Evolutionary conservation across 2,329 filamentous ascomycete genomes (phyloP).

Genomic region (Claviceps sp.): DNA sequence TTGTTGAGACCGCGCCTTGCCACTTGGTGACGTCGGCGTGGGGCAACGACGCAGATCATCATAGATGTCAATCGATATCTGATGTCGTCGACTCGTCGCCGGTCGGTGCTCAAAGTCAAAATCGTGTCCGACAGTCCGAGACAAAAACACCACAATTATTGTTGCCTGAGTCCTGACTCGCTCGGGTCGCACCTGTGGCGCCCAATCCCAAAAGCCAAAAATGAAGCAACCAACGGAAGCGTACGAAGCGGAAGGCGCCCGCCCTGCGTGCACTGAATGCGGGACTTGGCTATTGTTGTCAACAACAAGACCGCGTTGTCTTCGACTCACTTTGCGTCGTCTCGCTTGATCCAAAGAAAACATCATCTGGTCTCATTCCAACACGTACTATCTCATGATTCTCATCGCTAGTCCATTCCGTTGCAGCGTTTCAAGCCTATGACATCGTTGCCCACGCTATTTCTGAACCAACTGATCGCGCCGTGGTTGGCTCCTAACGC

Average conservation of each 20-base stretch:
- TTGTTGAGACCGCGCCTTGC: background rate
- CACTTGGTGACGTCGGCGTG: background rate
- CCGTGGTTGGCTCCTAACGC: background rate
- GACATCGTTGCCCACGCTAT: background rate
- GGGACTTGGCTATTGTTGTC: background rate
- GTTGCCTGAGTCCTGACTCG: too few relatives aligned
- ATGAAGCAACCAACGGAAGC: background rate
- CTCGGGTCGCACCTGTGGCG: background rate
- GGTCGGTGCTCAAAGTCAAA: too few relatives aligned
- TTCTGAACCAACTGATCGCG: background rate
- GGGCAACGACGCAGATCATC: background rate
- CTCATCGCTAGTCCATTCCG: background rate
- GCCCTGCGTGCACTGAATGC: background rate
- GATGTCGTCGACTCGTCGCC: too few relatives aligned
- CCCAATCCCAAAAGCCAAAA: background rate
- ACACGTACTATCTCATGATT: background rate
- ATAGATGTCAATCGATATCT: too few relatives aligned
- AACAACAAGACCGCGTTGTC: background rate
- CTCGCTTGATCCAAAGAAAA: background rate
- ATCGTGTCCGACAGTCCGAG: too few relatives aligned
- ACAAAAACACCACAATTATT: too few relatives aligned
- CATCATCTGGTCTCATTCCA: background rate
- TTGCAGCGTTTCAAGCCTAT: background rate
- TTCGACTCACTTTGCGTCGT: background rate
- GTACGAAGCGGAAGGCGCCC: background rate